phyloP scores from a whole-genome alignment of 2,329 filamentous ascomycete species.

The Coniochaeta sp. region DNA sequence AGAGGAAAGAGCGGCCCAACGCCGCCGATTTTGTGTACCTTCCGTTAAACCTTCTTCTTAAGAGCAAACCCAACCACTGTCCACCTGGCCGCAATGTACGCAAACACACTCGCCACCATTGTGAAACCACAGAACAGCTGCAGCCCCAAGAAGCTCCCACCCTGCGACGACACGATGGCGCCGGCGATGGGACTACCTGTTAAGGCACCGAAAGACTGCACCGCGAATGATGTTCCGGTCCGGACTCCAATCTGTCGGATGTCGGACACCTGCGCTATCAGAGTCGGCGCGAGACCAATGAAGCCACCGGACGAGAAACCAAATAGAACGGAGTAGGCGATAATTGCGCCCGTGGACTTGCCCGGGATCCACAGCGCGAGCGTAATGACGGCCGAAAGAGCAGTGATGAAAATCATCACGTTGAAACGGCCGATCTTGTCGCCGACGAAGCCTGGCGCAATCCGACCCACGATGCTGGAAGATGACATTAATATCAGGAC shows the following conservation, averaged over 20 bases:
- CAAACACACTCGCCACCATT: constrained; percentile 17
- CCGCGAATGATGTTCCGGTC: constrained; percentile 48
- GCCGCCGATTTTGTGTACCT: too few species aligned
- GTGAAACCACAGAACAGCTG: constrained; percentile 50
- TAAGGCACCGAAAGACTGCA: constrained; percentile 48
- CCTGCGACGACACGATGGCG: constrained; percentile 31
- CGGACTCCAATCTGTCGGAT: constrained; percentile 52
- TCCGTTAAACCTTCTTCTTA: background rate
- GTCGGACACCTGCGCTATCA: constrained; percentile 54
- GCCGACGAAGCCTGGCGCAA: constrained; percentile 40
- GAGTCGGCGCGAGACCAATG: constrained; percentile 47
- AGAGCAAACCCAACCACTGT: constrained; percentile 16
- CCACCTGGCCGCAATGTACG: constrained; percentile 16
- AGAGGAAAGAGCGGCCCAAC: background rate
- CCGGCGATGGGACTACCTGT: constrained; percentile 52
- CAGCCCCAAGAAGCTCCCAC: constrained; percentile 39
- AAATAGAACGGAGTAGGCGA: constrained; percentile 54
- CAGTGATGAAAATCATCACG: constrained; percentile 36
- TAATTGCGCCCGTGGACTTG: constrained; percentile 40
- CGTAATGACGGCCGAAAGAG: constrained; percentile 28
- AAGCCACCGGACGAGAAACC: constrained; percentile 59
- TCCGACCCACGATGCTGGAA: constrained; percentile 40
- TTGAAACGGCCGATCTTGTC: constrained; percentile 31
- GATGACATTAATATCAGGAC: background rate
- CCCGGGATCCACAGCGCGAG: constrained; percentile 35